These are phyloP conservation scores for Albizia julibrissin DNA, from an alignment of 306 rosid species.

Conservation along the genomic window DNA sequence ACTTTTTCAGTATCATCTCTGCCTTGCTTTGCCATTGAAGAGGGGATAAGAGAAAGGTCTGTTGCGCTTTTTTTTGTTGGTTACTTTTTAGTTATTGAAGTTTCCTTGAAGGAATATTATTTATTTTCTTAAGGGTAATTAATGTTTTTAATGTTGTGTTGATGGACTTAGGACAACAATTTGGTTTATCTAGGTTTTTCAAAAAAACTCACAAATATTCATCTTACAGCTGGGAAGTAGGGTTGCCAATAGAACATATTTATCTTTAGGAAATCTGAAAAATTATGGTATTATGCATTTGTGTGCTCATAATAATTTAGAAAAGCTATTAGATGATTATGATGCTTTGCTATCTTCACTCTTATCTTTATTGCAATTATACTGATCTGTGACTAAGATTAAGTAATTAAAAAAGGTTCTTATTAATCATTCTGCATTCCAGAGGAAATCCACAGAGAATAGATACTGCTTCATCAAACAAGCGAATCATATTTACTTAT, in stretches of 20 bases:
- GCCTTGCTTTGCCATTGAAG: not conserved
- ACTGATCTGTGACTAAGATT: slow-evolving; percentile 1
- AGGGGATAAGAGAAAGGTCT: not conserved
- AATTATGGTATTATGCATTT: not conserved
- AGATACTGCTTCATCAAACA: slow-evolving; percentile 84
- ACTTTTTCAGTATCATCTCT: not conserved
- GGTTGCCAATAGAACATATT: not conserved
- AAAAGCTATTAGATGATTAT: slow-evolving; percentile 25
- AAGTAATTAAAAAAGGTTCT: not conserved
- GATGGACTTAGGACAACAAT: not conserved
- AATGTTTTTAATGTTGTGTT: not conserved
- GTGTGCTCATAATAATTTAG: slow-evolving; percentile 7
- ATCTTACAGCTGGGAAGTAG: not conserved
- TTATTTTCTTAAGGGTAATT: not conserved
- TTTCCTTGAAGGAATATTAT: not conserved
- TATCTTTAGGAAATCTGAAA: not conserved
- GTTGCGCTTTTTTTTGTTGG: not conserved
- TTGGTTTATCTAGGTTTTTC: not conserved
- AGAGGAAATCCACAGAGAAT: slow-evolving; percentile 99
- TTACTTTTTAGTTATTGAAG: not conserved
- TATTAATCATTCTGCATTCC: slow-evolving; percentile 32
- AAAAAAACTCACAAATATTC: not conserved
- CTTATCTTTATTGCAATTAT: slow-evolving; percentile 1
- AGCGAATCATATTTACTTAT: slow-evolving; percentile 81
- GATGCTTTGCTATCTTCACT: not conserved